A percentile compares a stretch with the other conserved stretches of the same genome.
Conservation (phyloP, 495 filamentous ascomycete genomes). For the Penicillium argentinense region DNA sequence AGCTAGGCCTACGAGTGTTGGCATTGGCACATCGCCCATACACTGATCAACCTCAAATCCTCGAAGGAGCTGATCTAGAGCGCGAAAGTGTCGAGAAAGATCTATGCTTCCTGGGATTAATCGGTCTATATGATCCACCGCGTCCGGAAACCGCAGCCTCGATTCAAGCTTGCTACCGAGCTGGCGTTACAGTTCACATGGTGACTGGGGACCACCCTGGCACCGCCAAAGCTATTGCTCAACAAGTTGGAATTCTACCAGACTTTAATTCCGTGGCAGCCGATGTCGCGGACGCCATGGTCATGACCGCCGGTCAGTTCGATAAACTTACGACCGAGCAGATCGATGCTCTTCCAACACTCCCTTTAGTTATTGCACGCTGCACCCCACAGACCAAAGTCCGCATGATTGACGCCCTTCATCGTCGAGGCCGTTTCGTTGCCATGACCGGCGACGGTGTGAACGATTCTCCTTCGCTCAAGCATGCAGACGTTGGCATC, state of each 20-base stretch:
- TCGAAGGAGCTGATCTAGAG: conserved; percentile 42
- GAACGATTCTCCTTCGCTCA: conserved; percentile 80
- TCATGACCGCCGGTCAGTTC: conserved; percentile 68
- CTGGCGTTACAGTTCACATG: no score
- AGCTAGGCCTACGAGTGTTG: conserved; percentile 64
- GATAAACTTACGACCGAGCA: conserved; percentile 62
- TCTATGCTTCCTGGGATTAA: conserved; percentile 64
- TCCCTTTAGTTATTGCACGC: conserved; percentile 69
- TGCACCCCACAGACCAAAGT: conserved; percentile 73
- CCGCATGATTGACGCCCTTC: no score
- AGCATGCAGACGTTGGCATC: conserved; percentile 82
- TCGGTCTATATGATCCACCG: conserved; percentile 74
- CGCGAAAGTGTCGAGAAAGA: conserved; percentile 59
- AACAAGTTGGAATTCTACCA: conserved; percentile 67
- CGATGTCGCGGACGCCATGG: conserved; percentile 58
- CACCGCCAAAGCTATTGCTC: conserved; percentile 64
- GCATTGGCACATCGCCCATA: conserved; percentile 56
- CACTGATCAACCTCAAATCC: conserved; percentile 29
- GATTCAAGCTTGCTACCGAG: conserved; percentile 58
- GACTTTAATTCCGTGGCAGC: conserved; percentile 49
- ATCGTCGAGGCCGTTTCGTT: conserved; percentile 63
- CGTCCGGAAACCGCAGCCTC: conserved; percentile 51
- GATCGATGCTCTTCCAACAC: conserved; percentile 62
- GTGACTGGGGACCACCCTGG: no score
- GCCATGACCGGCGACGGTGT: conserved; percentile 88